Conservation (phyloP, 495 filamentous ascomycete species). For the Trypethelium eluteriae region DNA sequence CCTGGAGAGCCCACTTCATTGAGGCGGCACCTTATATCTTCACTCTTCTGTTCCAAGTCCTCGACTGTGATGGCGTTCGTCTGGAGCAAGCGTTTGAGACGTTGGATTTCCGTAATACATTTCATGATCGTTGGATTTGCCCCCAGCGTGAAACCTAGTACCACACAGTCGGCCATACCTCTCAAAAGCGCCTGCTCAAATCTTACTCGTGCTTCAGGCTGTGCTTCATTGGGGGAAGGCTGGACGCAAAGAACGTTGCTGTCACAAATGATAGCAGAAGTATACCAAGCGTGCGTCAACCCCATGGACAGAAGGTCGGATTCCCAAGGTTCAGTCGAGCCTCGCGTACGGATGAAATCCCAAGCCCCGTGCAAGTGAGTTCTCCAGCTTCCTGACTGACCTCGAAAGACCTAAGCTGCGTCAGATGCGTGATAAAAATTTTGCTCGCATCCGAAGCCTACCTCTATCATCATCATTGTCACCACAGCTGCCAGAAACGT, state of each 20-base stretch:
- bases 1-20: background rate
- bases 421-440: background rate
- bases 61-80: constrained; percentile 4
- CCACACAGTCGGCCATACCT: background rate
- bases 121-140: constrained; percentile 2
- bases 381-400: constrained; percentile 10
- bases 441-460: background rate
- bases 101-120: constrained; percentile 9
- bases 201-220: background rate
- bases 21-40: background rate
- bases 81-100: background rate
- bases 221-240: background rate
- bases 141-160: background rate
- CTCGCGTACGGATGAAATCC: constrained; percentile 2
- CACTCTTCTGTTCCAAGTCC: constrained; percentile 5
- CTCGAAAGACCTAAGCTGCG: background rate
- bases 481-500: background rate
- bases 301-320: background rate
- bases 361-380: constrained; percentile 5
- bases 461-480: constrained; percentile 10
- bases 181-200: constrained; percentile 2
- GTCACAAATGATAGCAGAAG: constrained; percentile 7
- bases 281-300: background rate
- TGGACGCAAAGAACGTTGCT: background rate
- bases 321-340: background rate